Conservation (phyloP, 192 early-diverging fungal species). For the Dimargaris verticillata region DNA sequence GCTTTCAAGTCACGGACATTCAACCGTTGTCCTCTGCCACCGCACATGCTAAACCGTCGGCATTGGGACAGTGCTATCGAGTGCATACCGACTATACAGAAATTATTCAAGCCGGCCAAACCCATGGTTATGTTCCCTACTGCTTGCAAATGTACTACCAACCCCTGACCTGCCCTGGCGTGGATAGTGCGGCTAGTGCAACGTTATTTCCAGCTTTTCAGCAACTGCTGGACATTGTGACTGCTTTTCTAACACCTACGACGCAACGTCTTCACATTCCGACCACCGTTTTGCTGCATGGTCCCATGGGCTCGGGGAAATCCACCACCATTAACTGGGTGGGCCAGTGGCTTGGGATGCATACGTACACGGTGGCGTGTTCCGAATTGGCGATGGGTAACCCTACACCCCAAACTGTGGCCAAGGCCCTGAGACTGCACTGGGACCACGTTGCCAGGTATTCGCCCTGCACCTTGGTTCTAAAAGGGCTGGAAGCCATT, state of each 20-base stretch:
- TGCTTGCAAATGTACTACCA: conserved; percentile 10
- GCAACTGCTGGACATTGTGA: conserved; percentile 39
- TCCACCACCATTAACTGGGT: conserved; percentile 44
- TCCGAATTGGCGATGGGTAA: not conserved
- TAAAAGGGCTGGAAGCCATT: conserved; percentile 64
- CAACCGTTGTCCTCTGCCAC: not conserved
- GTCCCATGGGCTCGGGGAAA: conserved; percentile 73
- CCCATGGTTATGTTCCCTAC: conserved; percentile 21
- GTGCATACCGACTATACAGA: conserved; percentile 21
- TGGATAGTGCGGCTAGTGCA: not conserved
- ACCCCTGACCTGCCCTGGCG: not conserved
- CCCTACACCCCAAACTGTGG: not conserved
- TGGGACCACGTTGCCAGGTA: conserved; percentile 61
- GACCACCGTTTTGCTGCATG: conserved; percentile 59
- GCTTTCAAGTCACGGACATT: not conserved
- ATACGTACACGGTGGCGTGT: not conserved
- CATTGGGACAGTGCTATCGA: not conserved
- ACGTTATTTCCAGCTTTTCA: conserved; percentile 17
- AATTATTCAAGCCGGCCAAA: conserved; percentile 21
- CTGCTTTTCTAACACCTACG: conserved; percentile 57
- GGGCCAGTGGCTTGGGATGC: conserved; percentile 26
- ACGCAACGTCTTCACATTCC: conserved; percentile 45
- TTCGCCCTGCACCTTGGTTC: conserved; percentile 69
- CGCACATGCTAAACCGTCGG: too few relatives aligned
- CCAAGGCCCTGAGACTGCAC: conserved; percentile 44